Evolutionary conservation across 2,329 filamentous ascomycete genomes (phyloP).

Genomic region (Dactylellina drechsleri): DNA sequence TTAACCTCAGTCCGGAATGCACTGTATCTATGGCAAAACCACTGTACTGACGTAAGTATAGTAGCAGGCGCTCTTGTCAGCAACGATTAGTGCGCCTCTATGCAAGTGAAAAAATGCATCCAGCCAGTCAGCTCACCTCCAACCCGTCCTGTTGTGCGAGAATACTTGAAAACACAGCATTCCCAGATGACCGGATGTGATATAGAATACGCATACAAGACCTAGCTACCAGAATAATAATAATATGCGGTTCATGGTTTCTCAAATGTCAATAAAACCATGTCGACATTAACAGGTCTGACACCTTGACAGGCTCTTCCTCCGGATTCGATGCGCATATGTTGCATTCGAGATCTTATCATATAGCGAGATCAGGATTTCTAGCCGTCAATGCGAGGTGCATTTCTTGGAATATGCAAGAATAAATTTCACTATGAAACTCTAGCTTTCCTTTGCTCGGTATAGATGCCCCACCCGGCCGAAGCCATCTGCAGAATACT

Average conservation of each 20-base stretch:
- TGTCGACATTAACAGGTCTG: slow-evolving; percentile 16
- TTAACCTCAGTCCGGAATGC: slow-evolving; percentile 12
- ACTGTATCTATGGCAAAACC: neutral
- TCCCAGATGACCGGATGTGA: slow-evolving; percentile 28
- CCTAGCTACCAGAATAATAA: neutral
- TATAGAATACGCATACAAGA: slow-evolving; percentile 19
- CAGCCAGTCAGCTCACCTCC: slow-evolving; percentile 42
- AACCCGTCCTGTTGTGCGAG: slow-evolving; percentile 31
- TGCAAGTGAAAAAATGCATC: slow-evolving; percentile 22
- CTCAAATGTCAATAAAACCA: too few relatives aligned
- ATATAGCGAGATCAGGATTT: slow-evolving; percentile 43
- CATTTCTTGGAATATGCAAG: slow-evolving; percentile 13
- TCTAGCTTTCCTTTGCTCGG: neutral
- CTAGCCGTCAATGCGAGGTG: slow-evolving; percentile 28
- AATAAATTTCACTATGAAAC: slow-evolving; percentile 42
- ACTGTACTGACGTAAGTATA: slow-evolving; percentile 26
- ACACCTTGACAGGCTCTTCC: slow-evolving; percentile 35
- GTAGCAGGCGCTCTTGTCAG: slow-evolving; percentile 16
- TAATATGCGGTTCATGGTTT: neutral
- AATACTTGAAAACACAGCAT: slow-evolving; percentile 41
- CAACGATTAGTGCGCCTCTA: slow-evolving; percentile 41
- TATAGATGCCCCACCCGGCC: too few relatives aligned
- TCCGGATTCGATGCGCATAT: slow-evolving; percentile 30
- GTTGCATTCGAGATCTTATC: slow-evolving; percentile 41
- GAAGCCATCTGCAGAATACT: too few relatives aligned